A percentile compares a stretch with the other conserved stretches of the same genome.
These are phyloP conservation scores for Boletus speciosus DNA, from an alignment of 768 basidiomycete species.

Conservation along the genomic window DNA sequence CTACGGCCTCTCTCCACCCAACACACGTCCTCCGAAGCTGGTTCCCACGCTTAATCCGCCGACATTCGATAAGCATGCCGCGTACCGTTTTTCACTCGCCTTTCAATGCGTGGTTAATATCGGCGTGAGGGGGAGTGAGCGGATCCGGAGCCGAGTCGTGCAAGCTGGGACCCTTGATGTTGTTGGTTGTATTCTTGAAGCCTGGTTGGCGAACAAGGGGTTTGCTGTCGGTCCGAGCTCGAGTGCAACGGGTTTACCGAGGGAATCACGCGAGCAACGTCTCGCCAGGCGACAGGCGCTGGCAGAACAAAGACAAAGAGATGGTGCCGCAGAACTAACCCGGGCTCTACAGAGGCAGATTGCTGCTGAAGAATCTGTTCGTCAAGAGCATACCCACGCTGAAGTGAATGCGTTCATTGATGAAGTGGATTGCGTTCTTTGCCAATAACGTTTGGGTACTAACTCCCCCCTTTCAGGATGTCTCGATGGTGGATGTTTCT, in stretches of 20 bases:
- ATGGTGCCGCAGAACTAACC: constrained; percentile 50
- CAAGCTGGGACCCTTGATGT: constrained; percentile 93
- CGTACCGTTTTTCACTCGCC: constrained; percentile 86
- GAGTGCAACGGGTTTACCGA: constrained; percentile 67
- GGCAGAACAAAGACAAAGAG: constrained; percentile 54
- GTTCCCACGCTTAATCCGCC: constrained; percentile 63
- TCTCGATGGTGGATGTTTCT: constrained; percentile 31
- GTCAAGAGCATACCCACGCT: constrained; percentile 5
- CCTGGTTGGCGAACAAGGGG: constrained; percentile 86
- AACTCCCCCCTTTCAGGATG: constrained; percentile 26
- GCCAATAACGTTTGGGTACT: constrained; percentile 1
- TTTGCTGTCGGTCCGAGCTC: constrained; percentile 82
- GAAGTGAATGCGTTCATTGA: constrained; percentile 11
- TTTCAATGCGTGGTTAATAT: constrained; percentile 98
- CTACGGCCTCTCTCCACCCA: constrained; percentile 74
- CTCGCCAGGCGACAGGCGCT: constrained; percentile 57
- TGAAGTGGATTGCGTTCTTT: constrained; percentile 24
- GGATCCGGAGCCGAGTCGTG: constrained; percentile 86
- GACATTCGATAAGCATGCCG: constrained; percentile 76
- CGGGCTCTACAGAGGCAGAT: constrained; percentile 56
- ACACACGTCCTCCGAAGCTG: constrained; percentile 51
- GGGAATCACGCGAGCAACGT: constrained; percentile 74
- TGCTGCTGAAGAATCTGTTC: constrained; percentile 31
- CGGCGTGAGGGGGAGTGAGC: constrained; percentile 92
- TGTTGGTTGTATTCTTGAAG: constrained; percentile 89